A percentile compares a stretch with the other conserved stretches of the same genome.
Evolutionary conservation across 2,329 filamentous ascomycete species (phyloP).

Genomic region (Colletotrichum sp.): DNA sequence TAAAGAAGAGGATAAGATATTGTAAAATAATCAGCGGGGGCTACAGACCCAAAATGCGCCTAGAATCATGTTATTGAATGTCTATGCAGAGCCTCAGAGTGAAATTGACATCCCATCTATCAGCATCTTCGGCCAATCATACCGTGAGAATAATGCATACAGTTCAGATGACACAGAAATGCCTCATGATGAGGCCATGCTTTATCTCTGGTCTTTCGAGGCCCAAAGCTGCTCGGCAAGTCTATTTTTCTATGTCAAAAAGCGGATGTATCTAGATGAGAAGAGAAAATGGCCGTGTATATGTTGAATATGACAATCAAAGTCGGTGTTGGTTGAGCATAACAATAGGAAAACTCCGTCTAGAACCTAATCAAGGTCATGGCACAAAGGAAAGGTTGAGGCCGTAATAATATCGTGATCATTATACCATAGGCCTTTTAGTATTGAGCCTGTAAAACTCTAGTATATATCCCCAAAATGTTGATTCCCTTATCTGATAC

Average conservation of each 20-base stretch:
- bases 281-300: neutral
- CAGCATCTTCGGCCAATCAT: neutral
- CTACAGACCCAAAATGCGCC: neutral
- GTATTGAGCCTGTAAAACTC: neutral
- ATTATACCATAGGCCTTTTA: neutral
- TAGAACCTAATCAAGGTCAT: neutral
- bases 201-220: neutral
- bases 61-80: neutral
- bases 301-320: neutral
- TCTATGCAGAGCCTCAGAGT: neutral
- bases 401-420: neutral
- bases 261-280: neutral
- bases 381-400: neutral
- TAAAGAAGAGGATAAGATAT: neutral
- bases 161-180: neutral
- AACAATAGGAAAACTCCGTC: neutral
- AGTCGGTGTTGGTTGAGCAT: neutral
- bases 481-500: no score
- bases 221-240: neutral
- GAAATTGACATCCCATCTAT: neutral
- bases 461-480: neutral
- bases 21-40: neutral
- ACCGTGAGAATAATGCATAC: neutral
- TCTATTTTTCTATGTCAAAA: neutral
- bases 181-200: accelerated